Evolutionary conservation across 805 yeast species (phyloP).

Genomic region (Metschnikowia continentalis): DNA sequence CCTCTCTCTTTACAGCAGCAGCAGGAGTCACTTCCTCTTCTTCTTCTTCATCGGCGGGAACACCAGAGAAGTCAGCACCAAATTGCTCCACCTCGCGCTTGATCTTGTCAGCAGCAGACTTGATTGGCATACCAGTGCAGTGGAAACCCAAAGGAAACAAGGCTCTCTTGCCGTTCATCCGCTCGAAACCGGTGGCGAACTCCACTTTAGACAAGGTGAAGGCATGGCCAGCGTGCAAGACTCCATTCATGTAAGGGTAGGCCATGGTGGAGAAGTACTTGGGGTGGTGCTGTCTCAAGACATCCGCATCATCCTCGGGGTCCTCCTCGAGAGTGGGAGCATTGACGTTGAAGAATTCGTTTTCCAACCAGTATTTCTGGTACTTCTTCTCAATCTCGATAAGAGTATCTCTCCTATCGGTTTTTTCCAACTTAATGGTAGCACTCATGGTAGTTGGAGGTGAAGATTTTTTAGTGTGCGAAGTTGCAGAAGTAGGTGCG

Average conservation of each 20-base stretch:
- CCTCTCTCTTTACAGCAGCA: conserved; percentile 49
- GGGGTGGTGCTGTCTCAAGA: conserved; percentile 74
- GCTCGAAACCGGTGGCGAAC: conserved; percentile 87
- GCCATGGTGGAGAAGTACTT: conserved; percentile 94
- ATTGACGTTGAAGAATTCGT: conserved; percentile 78
- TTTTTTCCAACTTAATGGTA: conserved; percentile 49
- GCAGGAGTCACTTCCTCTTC: conserved; percentile 35
- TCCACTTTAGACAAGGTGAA: conserved; percentile 94
- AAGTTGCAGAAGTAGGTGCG: conserved; percentile 1
- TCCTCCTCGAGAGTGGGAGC: conserved; percentile 76
- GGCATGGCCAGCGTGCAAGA: conserved; percentile 94
- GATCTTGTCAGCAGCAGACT: conserved; percentile 92
- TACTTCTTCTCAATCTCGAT: conserved; percentile 85
- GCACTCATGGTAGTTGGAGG: conserved; percentile 31
- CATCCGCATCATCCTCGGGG: conserved; percentile 48
- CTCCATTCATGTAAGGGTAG: conserved; percentile 98
- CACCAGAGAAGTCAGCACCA: conserved; percentile 73
- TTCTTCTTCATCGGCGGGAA: conserved; percentile 54
- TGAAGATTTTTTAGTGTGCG: conserved; percentile 5
- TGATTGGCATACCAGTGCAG: conserved; percentile 99
- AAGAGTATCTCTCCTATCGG: conserved; percentile 92
- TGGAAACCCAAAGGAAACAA: conserved; percentile 96
- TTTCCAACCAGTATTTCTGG: conserved; percentile 83
- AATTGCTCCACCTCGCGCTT: conserved; percentile 88
- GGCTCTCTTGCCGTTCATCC: conserved; percentile 90